Base-by-base conservation (phyloP, 495 filamentous ascomycete genomes). In the Penicillium soppii region DNA sequence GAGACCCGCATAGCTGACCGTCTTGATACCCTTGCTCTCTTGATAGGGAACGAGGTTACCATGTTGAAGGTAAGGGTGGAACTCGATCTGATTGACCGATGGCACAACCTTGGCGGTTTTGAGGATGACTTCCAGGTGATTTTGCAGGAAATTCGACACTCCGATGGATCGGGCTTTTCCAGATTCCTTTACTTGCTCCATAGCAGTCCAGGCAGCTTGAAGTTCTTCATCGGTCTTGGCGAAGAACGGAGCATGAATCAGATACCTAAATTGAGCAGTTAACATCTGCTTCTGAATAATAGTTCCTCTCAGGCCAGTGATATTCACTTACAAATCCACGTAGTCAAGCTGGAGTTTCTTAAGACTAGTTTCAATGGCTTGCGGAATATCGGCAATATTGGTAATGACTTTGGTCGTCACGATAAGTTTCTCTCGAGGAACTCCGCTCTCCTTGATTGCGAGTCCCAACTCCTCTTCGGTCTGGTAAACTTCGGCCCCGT, bases 11-110 rank as follows among this genome's bases (percentile, higher is more conserved):
- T 92, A 96, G 25, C 86, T 87, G 4, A 77, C 71, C 0, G 84
- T 79, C 5, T 83, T 84, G 58, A 96, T 94, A 17, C 74, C 72
- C 50, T 90, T 75, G 61, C 81, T 68, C 57, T 81, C 77, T 49
- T 87, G 83, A 67, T 80, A 89, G 5, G 71, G 66, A 5, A 95
- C 32, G 13, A 95, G 75, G n/a, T 70, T 67, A 3, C 71, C 72
- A 64, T 86, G 90, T 66, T 95, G 91, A 29, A 96, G 76, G 65
- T 96, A 95, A 0, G 90, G 87, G 59, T 95, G 88, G 59, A 81
- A 92, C 68, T 96, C 90, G 53, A 95, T 88, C 74, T 95, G 91
- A 68, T 96, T 95, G 58, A 91, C 78, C 2, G 75, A 82, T 0
- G 91, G 91, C 10, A 73, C 63, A 17, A 81, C 62, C 33, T 73